phyloP scores from a whole-genome alignment of 352 stramenopile genomes.

The Globisporangium ultimum region DNA sequence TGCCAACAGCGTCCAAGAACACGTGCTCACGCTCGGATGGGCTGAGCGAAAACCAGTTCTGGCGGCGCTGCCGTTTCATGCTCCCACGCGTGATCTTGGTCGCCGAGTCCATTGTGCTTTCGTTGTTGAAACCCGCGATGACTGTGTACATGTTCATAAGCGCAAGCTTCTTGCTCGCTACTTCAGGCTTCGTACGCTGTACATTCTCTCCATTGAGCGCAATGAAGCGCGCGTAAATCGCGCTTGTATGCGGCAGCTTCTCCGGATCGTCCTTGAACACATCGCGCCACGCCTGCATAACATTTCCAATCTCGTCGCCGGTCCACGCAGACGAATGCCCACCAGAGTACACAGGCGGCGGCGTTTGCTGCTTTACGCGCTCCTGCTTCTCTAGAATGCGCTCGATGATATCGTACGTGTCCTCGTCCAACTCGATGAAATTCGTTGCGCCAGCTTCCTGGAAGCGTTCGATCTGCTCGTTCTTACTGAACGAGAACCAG shows the following conservation, averaged over 20 bases:
- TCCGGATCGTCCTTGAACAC: conserved; percentile 5
- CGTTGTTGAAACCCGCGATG: conserved; percentile 4
- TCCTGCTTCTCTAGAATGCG: conserved; percentile 13
- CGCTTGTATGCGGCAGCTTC: conserved; percentile 4
- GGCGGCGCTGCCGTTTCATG: conserved; percentile 7
- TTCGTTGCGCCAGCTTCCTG: conserved; percentile 6
- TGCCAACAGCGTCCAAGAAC: neutral
- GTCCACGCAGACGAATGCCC: neutral
- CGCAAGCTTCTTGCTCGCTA: conserved; percentile 12
- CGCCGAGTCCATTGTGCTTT: neutral
- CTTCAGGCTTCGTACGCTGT: conserved; percentile 12
- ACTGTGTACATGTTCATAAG: conserved; percentile 13
- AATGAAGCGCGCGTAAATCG: conserved; percentile 15
- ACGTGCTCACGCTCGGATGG: neutral
- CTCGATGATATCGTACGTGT: conserved; percentile 12
- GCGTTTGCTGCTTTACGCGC: neutral
- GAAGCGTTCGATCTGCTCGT: conserved; percentile 14
- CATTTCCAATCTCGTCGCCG: conserved; percentile 2
- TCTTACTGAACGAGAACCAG: conserved; percentile 12
- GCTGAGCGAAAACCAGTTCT: conserved; percentile 13
- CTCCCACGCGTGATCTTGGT: conserved; percentile 12
- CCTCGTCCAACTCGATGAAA: conserved; percentile 16
- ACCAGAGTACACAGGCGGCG: neutral
- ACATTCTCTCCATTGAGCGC: conserved; percentile 12
- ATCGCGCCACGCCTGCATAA: conserved; percentile 12